Evolutionary conservation across 495 filamentous ascomycete species (phyloP), one percentile per base, ranked within the genome.

Genomic region (Choiromyces venosus): DNA sequence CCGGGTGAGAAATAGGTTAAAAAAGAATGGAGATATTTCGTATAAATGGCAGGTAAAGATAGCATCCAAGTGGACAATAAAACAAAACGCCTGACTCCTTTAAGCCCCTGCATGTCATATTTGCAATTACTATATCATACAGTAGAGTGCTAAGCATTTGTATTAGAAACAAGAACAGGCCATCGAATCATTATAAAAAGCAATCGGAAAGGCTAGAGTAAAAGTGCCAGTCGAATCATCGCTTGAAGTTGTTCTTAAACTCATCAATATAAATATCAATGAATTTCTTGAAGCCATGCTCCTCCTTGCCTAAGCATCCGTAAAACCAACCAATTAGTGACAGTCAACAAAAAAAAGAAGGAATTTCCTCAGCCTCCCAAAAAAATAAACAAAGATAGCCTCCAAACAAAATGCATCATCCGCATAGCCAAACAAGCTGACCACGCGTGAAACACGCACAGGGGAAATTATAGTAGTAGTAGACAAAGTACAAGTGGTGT

Each of bases 221-320:
- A 61, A 25, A 61, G 52, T 16, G 52, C 46, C 52, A 14, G 52
- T 61, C 66, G 39, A 40, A 84, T 85, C 68, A 83, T 80, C 66
- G 82, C 72, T 86, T 84, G 44, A 88, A 81, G 71, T 88, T 87
- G 65, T 89, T 84, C 77, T 86, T 87, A 67, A 90, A 82, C 77
- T 90, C 88, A 72, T 90, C 87, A 70, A 84, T 82, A 80, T 88
- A 90, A 72, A 86, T 84, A 39, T 83, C 73, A 14, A 88, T 33
- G 76, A 90, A 91, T 66, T 83, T 76, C 80, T 73, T 77, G 25
- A 77, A 76, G 66, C 74, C 69, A 38, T 36, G 66, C 25, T 73
- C 56, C 29, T 37, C 29, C 9, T 56, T 37, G 44, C 42, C 71
- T 69, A 39, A 46, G 66, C 29, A 37, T n/a, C 1, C 37, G 29